A percentile compares a stretch with the other conserved stretches of the same genome.
These are phyloP conservation scores for Wickerhamomyces bovis DNA, from an alignment of 805 yeast genomes.

Conservation along the genomic window DNA sequence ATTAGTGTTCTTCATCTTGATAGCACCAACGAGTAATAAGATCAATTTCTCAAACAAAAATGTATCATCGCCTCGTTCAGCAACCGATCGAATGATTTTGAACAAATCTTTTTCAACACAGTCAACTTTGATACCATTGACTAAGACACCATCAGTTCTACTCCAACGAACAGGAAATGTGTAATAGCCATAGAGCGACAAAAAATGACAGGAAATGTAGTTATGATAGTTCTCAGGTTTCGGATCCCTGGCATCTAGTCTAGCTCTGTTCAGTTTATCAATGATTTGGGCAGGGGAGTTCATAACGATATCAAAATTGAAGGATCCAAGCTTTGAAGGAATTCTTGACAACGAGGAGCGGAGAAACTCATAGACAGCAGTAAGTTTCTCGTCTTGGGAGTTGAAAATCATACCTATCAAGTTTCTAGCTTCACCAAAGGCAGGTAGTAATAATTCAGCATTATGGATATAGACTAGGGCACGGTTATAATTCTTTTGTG, in stretches of 20 bases:
- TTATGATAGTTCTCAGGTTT: slow-evolving; percentile 12
- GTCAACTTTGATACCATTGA: slow-evolving; percentile 26
- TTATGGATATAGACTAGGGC: slow-evolving; percentile 42
- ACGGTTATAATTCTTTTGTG: slow-evolving; percentile 36
- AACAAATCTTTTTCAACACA: slow-evolving; percentile 30
- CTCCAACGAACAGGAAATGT: slow-evolving; percentile 38
- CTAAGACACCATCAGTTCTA: slow-evolving; percentile 19
- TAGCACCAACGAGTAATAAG: slow-evolving; percentile 33
- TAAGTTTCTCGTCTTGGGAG: slow-evolving; percentile 19
- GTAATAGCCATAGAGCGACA: slow-evolving; percentile 37
- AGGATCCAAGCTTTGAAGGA: slow-evolving; percentile 31
- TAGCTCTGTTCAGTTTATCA: slow-evolving; percentile 23
- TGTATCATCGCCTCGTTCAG: slow-evolving; percentile 7
- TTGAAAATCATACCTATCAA: slow-evolving; percentile 53
- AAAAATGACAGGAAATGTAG: slow-evolving; percentile 18
- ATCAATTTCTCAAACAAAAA: slow-evolving; percentile 28
- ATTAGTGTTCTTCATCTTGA: slow-evolving; percentile 19
- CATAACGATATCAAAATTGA: slow-evolving; percentile 31
- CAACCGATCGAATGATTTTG: slow-evolving; percentile 16
- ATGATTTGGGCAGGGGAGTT: slow-evolving; percentile 26
- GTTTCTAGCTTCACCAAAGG: slow-evolving; percentile 61
- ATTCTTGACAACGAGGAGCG: slow-evolving; percentile 40
- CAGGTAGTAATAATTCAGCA: slow-evolving; percentile 55
- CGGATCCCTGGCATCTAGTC: slow-evolving; percentile 8
- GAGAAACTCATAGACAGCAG: slow-evolving; percentile 38